Evolutionary conservation across 352 stramenopile species (phyloP).

Genomic region (Pythium phragmitis): DNA sequence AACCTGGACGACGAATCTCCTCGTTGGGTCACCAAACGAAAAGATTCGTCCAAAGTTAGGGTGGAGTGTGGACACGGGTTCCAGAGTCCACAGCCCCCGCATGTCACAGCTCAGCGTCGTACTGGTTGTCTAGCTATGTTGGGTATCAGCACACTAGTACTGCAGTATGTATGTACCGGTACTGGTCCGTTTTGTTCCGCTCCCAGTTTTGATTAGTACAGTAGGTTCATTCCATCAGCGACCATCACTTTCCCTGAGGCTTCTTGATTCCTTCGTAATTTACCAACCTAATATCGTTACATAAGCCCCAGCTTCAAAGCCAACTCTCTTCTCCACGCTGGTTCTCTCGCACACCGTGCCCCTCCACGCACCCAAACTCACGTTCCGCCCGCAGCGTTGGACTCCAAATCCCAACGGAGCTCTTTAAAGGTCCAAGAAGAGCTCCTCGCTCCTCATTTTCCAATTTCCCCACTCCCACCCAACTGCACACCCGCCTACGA

Average conservation of each 20-base stretch:
- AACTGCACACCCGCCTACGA: neutral
- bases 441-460: slow-evolving; percentile 17
- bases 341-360: slow-evolving; percentile 11
- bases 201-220: too few species aligned
- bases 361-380: too few species aligned
- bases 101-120: slow-evolving; percentile 17
- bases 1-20: too few species aligned
- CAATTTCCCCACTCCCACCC: slow-evolving; percentile 4
- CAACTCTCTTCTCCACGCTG: neutral
- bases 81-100: too few species aligned
- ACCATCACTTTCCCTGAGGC: slow-evolving; percentile 9
- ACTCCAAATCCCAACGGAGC: neutral
- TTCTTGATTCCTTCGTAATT: slow-evolving; percentile 16
- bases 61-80: too few species aligned
- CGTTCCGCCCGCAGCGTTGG: neutral
- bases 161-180: neutral
- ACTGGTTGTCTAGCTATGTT: slow-evolving; percentile 18
- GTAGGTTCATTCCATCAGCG: neutral
- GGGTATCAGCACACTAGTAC: neutral
- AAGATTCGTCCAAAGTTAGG: too few species aligned
- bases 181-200: slow-evolving; percentile 1
- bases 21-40: too few species aligned
- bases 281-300: slow-evolving; percentile 6
- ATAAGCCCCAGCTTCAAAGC: slow-evolving; percentile 1
- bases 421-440: too few species aligned